A percentile compares a stretch with the other conserved stretches of the same genome.
Conservation (phyloP, 257 asterid species). For the Ballota nigra region DNA sequence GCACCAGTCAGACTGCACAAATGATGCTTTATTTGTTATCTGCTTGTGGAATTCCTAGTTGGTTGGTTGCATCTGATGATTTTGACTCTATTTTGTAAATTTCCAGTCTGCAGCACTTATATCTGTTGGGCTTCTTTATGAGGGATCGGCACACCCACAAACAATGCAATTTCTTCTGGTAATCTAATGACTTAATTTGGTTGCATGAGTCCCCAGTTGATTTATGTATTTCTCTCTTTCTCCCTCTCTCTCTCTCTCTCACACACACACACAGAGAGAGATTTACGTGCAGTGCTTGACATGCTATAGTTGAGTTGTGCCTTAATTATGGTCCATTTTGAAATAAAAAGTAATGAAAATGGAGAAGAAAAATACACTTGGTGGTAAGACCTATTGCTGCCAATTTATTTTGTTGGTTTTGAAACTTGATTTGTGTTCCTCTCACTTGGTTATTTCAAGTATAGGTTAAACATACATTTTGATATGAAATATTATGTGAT, state of each 20-base stretch:
- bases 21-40: background rate
- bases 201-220: slow-evolving; percentile 1
- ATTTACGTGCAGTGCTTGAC: background rate
- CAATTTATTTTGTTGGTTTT: slow-evolving; percentile 9
- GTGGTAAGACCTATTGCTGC: background rate
- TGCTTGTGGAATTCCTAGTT: slow-evolving; percentile 20
- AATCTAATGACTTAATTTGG: slow-evolving; percentile 28
- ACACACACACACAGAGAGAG: background rate
- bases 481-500: background rate
- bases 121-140: slow-evolving; percentile 89
- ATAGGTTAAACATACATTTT: background rate
- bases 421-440: background rate
- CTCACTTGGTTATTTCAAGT: background rate
- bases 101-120: slow-evolving; percentile 91
- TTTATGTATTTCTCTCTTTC: background rate
- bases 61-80: slow-evolving; percentile 5
- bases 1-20: slow-evolving; percentile 11
- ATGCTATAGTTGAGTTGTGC: slow-evolving; percentile 13
- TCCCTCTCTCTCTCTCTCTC: background rate
- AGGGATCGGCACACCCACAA: slow-evolving; percentile 97
- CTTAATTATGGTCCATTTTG: background rate
- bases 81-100: slow-evolving; percentile 14
- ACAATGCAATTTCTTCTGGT: slow-evolving; percentile 98
- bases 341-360: background rate
- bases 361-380: background rate